Percentiles rank a stretch among this genome's conserved stretches.
These are phyloP conservation scores for Aureoboletus auriporus DNA, from an alignment of 768 basidiomycete genomes.

Conservation along the genomic window DNA sequence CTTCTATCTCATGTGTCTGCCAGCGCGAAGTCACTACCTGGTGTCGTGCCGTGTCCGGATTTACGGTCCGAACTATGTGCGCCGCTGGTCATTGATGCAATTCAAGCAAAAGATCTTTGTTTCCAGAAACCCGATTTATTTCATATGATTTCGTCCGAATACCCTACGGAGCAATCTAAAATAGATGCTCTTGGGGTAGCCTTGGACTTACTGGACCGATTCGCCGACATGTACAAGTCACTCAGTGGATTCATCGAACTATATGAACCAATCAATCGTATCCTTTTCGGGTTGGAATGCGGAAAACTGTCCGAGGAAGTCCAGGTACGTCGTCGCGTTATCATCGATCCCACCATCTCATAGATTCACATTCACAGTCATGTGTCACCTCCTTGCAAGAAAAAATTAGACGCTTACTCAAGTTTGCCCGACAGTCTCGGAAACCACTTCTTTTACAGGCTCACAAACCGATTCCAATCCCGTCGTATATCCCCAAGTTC, in stretches of 20 bases:
- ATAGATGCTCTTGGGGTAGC: slow-evolving; percentile 63
- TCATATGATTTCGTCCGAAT: slow-evolving; percentile 33
- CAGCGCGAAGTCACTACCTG: slow-evolving; percentile 50
- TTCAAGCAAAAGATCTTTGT: slow-evolving; percentile 37
- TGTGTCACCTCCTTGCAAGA: slow-evolving; percentile 44
- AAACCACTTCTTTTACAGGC: slow-evolving; percentile 80
- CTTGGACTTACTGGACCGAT: slow-evolving; percentile 61
- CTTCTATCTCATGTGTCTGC: slow-evolving; percentile 63
- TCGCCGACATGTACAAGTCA: slow-evolving; percentile 72
- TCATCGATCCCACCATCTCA: slow-evolving; percentile 7
- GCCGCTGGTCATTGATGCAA: slow-evolving; percentile 35
- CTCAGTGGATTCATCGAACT: slow-evolving; percentile 84
- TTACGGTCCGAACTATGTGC: slow-evolving; percentile 48
- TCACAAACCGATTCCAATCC: slow-evolving; percentile 95
- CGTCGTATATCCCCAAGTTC: slow-evolving; percentile 92
- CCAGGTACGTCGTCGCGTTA: slow-evolving; percentile 41
- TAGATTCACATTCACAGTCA: slow-evolving; percentile 35
- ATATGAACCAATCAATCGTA: slow-evolving; percentile 58
- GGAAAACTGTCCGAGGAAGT: slow-evolving; percentile 46
- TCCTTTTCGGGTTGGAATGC: slow-evolving; percentile 53
- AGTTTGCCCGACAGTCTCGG: slow-evolving; percentile 69
- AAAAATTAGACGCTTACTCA: slow-evolving; percentile 58
- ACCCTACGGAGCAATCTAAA: slow-evolving; percentile 58
- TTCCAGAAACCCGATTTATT: slow-evolving; percentile 46
- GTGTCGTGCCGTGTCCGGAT: slow-evolving; percentile 69